A percentile compares a stretch with the other conserved stretches of the same genome.
phyloP scores from a whole-genome alignment of 257 asterid species.

The Solanum medicagineum region DNA sequence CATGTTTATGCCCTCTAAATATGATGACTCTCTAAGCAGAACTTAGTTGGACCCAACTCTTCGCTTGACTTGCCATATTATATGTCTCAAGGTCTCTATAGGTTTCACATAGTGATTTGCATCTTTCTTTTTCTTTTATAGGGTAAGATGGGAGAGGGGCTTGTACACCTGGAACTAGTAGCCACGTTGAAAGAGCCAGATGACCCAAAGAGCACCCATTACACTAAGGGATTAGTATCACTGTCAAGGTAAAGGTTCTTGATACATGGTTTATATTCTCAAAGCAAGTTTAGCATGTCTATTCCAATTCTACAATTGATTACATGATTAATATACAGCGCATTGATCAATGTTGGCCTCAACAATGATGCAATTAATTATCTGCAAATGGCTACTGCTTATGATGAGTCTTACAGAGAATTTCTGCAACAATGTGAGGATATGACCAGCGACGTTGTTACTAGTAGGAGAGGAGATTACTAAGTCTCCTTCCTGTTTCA shows the following conservation, averaged over 20 bases:
- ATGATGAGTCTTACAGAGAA: conserved; percentile 1
- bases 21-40: not conserved
- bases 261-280: not conserved
- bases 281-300: not conserved
- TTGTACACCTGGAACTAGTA: conserved; percentile 65
- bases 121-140: conserved; percentile 4
- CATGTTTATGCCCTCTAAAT: not conserved
- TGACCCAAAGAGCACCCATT: conserved; percentile 62
- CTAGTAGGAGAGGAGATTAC: not conserved
- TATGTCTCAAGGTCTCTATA: not conserved
- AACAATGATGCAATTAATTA: not conserved
- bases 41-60: not conserved
- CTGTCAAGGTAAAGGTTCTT: conserved; percentile 47
- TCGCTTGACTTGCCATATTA: not conserved
- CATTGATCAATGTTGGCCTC: conserved; percentile 24
- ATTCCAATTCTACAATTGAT: not conserved
- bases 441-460: not conserved
- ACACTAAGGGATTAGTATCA: conserved; percentile 55
- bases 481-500: not conserved
- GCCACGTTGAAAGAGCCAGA: conserved; percentile 57
- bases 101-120: not conserved
- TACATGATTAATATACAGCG: conserved; percentile 20
- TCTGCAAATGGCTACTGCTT: not conserved
- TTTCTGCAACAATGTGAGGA: not conserved
- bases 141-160: conserved; percentile 70